Evolutionary conservation across 2,329 filamentous ascomycete genomes (phyloP).

Genomic region (Daldinia eschscholtzii): DNA sequence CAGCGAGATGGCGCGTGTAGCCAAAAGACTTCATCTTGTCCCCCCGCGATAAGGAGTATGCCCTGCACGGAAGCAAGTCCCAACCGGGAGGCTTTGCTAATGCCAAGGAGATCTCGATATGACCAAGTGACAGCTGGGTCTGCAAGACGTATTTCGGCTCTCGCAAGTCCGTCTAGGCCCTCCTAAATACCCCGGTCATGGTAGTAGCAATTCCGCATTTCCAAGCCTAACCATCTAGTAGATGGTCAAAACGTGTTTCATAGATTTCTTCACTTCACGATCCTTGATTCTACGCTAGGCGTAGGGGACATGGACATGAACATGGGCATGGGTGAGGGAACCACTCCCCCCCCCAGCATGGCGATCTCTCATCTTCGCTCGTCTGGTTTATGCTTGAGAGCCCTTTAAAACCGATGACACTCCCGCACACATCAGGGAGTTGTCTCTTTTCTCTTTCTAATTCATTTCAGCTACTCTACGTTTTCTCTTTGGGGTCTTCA

Average conservation of each 20-base stretch:
- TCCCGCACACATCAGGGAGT: slow-evolving; percentile 47
- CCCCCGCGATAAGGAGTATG: background rate
- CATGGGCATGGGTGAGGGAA: slow-evolving; percentile 44
- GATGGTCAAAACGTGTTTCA: slow-evolving; percentile 53
- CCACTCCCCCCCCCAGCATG: slow-evolving; percentile 48
- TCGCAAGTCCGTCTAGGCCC: slow-evolving; percentile 37
- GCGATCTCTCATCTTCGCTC: slow-evolving; percentile 56
- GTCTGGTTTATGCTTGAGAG: slow-evolving; percentile 48
- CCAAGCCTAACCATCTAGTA: slow-evolving; percentile 31
- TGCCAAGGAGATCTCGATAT: slow-evolving; percentile 33
- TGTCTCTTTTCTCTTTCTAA: slow-evolving; percentile 49
- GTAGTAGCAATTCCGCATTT: slow-evolving; percentile 40
- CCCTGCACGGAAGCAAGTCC: slow-evolving; percentile 14
- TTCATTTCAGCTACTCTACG: slow-evolving; percentile 42
- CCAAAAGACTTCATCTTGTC: slow-evolving; percentile 29
- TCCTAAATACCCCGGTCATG: slow-evolving; percentile 32
- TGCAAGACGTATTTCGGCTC: slow-evolving; percentile 37
- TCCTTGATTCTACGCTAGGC: slow-evolving; percentile 44
- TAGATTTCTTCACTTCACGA: slow-evolving; percentile 45
- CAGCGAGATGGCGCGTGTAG: slow-evolving; percentile 12
- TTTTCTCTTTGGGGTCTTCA: slow-evolving; percentile 50
- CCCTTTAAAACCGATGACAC: slow-evolving; percentile 60
- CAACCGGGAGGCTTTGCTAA: slow-evolving; percentile 38
- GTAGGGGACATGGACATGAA: slow-evolving; percentile 7
- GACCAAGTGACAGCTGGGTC: slow-evolving; percentile 17